Percentiles rank a stretch among this genome's conserved stretches.
These are phyloP conservation scores for Triangularia setosa DNA, from an alignment of 2,329 filamentous ascomycete genomes.

Conservation along the genomic window DNA sequence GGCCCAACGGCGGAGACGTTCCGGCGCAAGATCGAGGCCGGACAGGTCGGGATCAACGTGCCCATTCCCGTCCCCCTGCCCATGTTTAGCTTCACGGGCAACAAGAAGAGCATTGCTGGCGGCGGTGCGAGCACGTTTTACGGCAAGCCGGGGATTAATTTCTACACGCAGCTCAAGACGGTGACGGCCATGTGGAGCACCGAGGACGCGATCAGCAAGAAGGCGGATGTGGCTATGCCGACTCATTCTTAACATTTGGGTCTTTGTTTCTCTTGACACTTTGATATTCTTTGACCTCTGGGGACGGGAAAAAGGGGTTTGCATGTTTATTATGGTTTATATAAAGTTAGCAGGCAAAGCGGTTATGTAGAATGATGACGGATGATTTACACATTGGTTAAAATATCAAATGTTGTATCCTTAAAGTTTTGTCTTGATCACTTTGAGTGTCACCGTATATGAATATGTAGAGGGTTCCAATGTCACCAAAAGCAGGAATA, in stretches of 20 bases:
- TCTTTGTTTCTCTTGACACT: not conserved
- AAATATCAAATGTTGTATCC: not conserved
- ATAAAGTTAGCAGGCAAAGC: not conserved
- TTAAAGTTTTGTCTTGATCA: too few species aligned
- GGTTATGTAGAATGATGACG: not conserved
- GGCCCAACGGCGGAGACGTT: slow-evolving; percentile 74
- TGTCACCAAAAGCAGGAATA: too few species aligned
- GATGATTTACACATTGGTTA: not conserved
- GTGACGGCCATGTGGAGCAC: slow-evolving; percentile 88
- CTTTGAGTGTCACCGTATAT: too few species aligned
- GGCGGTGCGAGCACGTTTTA: slow-evolving; percentile 94
- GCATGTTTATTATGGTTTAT: not conserved
- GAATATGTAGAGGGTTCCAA: not conserved
- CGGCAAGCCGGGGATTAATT: slow-evolving; percentile 84
- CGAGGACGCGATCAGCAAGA: slow-evolving; percentile 78
- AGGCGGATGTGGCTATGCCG: slow-evolving; percentile 88
- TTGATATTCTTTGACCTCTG: not conserved
- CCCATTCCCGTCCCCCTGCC: slow-evolving; percentile 70
- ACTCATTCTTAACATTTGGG: slow-evolving; percentile 36
- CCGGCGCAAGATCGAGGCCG: slow-evolving; percentile 76
- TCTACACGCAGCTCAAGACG: slow-evolving; percentile 97
- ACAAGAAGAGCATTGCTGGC: slow-evolving; percentile 88
- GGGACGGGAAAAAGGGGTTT: not conserved
- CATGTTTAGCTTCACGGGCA: slow-evolving; percentile 70
- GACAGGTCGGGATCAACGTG: slow-evolving; percentile 83